These are phyloP conservation scores for Lactuca saligna DNA, from an alignment of 129 eudicot genomes.

Conservation along the genomic window DNA sequence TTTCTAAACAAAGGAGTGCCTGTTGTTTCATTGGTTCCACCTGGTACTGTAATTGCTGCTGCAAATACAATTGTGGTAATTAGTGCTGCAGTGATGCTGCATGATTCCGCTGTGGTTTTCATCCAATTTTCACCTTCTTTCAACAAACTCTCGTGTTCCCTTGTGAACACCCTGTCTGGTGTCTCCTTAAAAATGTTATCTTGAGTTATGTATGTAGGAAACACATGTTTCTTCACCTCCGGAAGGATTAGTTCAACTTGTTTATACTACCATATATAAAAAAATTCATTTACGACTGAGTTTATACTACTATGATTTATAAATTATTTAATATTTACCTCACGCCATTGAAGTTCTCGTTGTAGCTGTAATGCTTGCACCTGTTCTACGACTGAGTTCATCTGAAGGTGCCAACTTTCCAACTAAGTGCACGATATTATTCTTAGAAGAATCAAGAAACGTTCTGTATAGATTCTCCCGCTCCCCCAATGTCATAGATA, in stretches of 20 bases:
- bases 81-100: slow-evolving; percentile 23
- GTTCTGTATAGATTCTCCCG: not conserved
- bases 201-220: slow-evolving; percentile 16
- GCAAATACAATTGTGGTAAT: slow-evolving; percentile 32
- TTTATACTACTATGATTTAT: not conserved
- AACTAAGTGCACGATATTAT: slow-evolving; percentile 33
- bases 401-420: slow-evolving; percentile 17
- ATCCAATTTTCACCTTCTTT: slow-evolving; percentile 30
- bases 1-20: slow-evolving; percentile 19
- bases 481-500: slow-evolving; percentile 10
- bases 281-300: no score
- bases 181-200: slow-evolving; percentile 28
- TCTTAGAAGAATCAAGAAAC: slow-evolving; percentile 6
- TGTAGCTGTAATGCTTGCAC: slow-evolving; percentile 35
- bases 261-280: not conserved
- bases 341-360: slow-evolving; percentile 16
- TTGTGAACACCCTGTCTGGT: slow-evolving; percentile 20
- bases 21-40: slow-evolving; percentile 17
- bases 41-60: slow-evolving; percentile 29
- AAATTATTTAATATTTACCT: not conserved
- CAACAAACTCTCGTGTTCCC: slow-evolving; percentile 13
- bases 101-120: slow-evolving; percentile 27
- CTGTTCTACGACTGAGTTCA: slow-evolving; percentile 12
- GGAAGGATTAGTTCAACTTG: not conserved
- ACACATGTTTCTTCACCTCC: slow-evolving; percentile 22